Percentiles rank a stretch among this genome's conserved stretches.
These are phyloP conservation scores for Pseudogymnoascus sp. DNA, from an alignment of 2,329 filamentous ascomycete species.

Conservation along the genomic window DNA sequence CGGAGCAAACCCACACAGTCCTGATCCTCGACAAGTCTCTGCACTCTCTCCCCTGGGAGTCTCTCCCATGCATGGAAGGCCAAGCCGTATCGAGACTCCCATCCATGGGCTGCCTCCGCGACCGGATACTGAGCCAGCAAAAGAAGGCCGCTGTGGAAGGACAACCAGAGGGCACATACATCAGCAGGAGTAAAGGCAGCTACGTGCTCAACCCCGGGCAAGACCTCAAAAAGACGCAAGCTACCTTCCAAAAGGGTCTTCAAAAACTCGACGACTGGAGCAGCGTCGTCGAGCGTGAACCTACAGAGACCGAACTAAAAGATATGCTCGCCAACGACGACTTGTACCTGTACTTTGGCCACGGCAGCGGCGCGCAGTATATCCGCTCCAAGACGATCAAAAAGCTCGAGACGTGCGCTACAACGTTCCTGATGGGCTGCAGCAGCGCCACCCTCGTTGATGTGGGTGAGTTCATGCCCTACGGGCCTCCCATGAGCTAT, in stretches of 20 bases:
- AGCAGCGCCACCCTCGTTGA: slow-evolving; percentile 75
- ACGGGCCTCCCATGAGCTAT: slow-evolving; percentile 85
- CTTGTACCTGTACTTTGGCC: slow-evolving; percentile 87
- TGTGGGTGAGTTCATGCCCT: slow-evolving; percentile 81
- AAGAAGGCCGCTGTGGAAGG: slow-evolving; percentile 12
- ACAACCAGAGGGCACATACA: slow-evolving; percentile 43
- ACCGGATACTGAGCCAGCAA: slow-evolving; percentile 51
- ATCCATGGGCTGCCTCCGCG: slow-evolving; percentile 73
- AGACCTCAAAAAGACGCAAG: slow-evolving; percentile 74
- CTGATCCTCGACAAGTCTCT: slow-evolving; percentile 86
- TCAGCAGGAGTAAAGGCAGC: slow-evolving; percentile 50
- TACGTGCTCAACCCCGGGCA: slow-evolving; percentile 87
- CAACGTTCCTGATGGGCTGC: slow-evolving; percentile 89
- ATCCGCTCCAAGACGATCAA: slow-evolving; percentile 79
- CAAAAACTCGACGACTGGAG: slow-evolving; percentile 61
- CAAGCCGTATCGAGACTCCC: slow-evolving; percentile 80
- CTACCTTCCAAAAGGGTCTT: slow-evolving; percentile 63
- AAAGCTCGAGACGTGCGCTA: slow-evolving; percentile 68
- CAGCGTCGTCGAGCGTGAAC: slow-evolving; percentile 59
- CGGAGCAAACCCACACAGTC: slow-evolving; percentile 62
- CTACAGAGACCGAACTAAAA: slow-evolving; percentile 72
- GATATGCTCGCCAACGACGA: slow-evolving; percentile 57
- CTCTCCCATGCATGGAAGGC: slow-evolving; percentile 73
- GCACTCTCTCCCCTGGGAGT: slow-evolving; percentile 94
- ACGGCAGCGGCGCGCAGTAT: slow-evolving; percentile 91